Conservation (phyloP, 805 yeast species). For the Hanseniaspora vineae region DNA sequence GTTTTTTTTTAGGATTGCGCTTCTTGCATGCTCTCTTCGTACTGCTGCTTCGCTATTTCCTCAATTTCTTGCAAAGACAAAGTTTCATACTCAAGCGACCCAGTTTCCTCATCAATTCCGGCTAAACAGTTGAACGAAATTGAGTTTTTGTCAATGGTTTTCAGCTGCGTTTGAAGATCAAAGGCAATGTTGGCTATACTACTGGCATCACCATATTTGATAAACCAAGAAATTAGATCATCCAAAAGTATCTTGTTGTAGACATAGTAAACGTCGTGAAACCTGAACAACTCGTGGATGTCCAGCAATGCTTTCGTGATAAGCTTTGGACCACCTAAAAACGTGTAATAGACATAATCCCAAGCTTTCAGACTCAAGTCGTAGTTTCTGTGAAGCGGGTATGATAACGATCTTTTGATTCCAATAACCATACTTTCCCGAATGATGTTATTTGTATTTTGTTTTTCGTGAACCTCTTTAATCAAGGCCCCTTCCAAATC, state of each 20-base stretch:
- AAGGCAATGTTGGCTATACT: conserved; percentile 13
- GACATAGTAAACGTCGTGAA: conserved; percentile 73
- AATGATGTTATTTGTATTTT: conserved; percentile 24
- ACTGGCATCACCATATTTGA: conserved; percentile 43
- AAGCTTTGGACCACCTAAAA: conserved; percentile 57
- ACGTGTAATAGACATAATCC: conserved; percentile 55
- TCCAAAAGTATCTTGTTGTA: conserved; percentile 67
- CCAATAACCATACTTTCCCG: conserved; percentile 46
- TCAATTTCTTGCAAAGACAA: conserved; percentile 46
- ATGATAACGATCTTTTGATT: conserved; percentile 60
- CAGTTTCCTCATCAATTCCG: conserved; percentile 23
- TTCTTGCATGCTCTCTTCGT: conserved; percentile 9
- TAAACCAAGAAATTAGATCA: conserved; percentile 66
- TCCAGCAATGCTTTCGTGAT: conserved; percentile 49
- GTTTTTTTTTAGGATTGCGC: neutral
- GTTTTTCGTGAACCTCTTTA: conserved; percentile 2
- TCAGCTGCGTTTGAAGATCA: conserved; percentile 24
- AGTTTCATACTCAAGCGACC: conserved; percentile 29
- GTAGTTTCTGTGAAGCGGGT: conserved; percentile 69
- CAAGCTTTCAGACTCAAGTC: conserved; percentile 48
- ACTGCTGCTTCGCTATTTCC: conserved; percentile 40
- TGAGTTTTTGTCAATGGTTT: conserved; percentile 28
- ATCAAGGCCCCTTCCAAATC: conserved; percentile 6
- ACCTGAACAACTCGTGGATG: conserved; percentile 61
- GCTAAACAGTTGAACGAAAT: conserved; percentile 32